phyloP scores from a whole-genome alignment of 108 stramenopile genomes.

The Skeletonema potamos region DNA sequence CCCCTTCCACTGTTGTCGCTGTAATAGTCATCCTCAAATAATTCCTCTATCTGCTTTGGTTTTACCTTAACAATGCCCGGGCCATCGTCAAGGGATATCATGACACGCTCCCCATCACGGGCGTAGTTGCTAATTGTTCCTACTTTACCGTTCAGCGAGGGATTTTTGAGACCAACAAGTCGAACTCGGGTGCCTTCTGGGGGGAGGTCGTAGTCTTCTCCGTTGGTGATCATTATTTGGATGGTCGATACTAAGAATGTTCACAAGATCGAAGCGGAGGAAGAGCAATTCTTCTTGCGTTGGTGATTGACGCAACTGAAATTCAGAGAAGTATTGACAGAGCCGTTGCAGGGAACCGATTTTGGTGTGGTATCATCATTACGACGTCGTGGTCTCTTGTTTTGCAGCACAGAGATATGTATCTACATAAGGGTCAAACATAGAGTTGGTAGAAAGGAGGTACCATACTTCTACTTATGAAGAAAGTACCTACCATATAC shows the following conservation, averaged over 20 bases:
- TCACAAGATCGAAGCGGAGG: no score
- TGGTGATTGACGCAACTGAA: no score
- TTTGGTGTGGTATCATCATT: no score
- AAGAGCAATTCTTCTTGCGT: no score
- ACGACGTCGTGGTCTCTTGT: no score
- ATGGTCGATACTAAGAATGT: neutral
- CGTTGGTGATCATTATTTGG: neutral
- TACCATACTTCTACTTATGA: no score
- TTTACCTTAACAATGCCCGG: conserved; percentile 17
- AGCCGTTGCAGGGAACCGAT: no score
- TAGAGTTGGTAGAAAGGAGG: no score
- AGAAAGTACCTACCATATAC: no score
- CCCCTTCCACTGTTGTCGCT: neutral
- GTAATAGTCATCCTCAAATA: neutral
- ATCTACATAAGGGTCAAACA: no score
- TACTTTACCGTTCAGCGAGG: conserved; percentile 4
- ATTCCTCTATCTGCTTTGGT: conserved; percentile 15
- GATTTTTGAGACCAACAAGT: conserved; percentile 22
- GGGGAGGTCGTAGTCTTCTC: conserved; percentile 1
- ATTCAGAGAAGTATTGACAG: no score
- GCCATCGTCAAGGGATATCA: conserved; percentile 11
- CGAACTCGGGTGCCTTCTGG: conserved; percentile 12
- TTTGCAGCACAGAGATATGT: no score
- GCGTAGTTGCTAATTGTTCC: conserved; percentile 17
- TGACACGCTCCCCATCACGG: conserved; percentile 20